Conservation (phyloP, 352 stramenopile species). For the Globisporangium ultimum region DNA sequence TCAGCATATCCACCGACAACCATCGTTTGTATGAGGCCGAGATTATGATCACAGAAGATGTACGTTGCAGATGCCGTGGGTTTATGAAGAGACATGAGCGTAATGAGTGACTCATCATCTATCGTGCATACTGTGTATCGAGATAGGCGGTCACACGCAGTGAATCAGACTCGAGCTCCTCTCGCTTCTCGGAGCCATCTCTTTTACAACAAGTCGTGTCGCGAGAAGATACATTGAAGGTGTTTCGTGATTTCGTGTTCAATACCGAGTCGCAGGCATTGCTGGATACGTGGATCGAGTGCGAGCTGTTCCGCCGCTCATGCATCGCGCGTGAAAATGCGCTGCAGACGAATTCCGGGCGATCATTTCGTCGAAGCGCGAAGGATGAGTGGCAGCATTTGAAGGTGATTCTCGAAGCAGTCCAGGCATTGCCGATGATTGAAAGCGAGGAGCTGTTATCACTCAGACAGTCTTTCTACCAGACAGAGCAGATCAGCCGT, state of each 20-base stretch:
- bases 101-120: background rate
- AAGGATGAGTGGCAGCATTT: constrained; percentile 82
- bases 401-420: constrained; percentile 54
- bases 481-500: constrained; percentile 63
- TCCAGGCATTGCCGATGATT: constrained; percentile 57
- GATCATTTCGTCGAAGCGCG: constrained; percentile 30
- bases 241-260: constrained; percentile 79
- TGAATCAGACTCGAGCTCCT: constrained; percentile 46
- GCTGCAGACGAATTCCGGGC: constrained; percentile 25
- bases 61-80: constrained; percentile 20
- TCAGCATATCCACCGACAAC: constrained; percentile 76
- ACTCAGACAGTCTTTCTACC: constrained; percentile 53
- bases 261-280: constrained; percentile 57
- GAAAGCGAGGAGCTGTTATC: constrained; percentile 46
- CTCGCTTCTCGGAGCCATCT: constrained; percentile 45
- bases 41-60: constrained; percentile 84
- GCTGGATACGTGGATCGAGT: constrained; percentile 84
- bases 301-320: constrained; percentile 71
- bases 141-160: constrained; percentile 53
- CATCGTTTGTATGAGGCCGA: constrained; percentile 77
- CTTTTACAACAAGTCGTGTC: constrained; percentile 66
- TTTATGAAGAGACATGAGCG: background rate
- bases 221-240: constrained; percentile 72
- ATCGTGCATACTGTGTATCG: background rate
- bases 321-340: constrained; percentile 60